Conservation (phyloP, 192 early-diverging fungal species). For the Spinellus fusiger region DNA sequence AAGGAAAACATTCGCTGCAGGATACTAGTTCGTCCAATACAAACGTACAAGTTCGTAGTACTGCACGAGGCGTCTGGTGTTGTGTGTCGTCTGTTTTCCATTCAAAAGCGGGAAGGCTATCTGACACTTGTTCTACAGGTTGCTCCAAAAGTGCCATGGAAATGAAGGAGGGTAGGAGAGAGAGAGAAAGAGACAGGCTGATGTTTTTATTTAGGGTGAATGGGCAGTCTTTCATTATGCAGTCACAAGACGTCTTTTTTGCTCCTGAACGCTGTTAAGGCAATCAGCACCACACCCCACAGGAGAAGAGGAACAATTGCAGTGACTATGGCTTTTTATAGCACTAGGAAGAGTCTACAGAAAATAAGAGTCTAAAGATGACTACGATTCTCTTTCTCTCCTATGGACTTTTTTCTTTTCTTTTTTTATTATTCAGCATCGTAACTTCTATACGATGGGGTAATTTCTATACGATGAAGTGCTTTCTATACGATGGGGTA, state of each 20-base stretch:
- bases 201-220: background rate
- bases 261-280: no score
- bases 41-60: conserved; percentile 8
- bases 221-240: background rate
- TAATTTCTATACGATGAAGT: no score
- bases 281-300: no score
- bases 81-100: background rate
- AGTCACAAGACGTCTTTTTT: background rate
- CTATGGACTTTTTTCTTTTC: no score
- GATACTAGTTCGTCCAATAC: conserved; percentile 25
- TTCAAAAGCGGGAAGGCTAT: background rate
- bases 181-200: background rate
- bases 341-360: no score
- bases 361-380: no score
- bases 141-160: background rate
- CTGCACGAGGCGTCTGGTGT: background rate
- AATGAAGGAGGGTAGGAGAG: background rate
- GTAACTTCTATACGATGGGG: no score
- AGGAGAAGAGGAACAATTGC: no score
- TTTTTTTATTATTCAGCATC: no score
- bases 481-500: no score
- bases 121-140: background rate
- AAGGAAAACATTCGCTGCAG: conserved; percentile 13
- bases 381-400: no score
- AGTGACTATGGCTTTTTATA: no score